Conservation (phyloP, 345 rosid species). For the Populus deltoides region DNA sequence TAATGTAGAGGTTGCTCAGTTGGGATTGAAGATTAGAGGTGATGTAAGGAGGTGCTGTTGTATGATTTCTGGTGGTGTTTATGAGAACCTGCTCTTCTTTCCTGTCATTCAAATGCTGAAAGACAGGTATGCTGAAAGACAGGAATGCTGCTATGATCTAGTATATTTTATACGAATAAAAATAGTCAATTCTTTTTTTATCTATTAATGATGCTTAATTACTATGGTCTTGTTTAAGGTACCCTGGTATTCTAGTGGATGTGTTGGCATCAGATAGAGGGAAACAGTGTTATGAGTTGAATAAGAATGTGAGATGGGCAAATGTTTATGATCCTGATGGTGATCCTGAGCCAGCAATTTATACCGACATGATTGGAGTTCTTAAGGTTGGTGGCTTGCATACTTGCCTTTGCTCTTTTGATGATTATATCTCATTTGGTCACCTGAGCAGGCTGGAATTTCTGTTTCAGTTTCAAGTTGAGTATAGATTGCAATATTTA, state of each 20-base stretch:
- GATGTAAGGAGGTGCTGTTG: conserved; percentile 93
- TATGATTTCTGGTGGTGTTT: conserved; percentile 80
- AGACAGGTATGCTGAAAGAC: conserved; percentile 49
- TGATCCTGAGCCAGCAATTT: conserved; percentile 81
- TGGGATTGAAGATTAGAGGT: conserved; percentile 79
- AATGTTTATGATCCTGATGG: conserved; percentile 79
- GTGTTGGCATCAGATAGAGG: conserved; percentile 72
- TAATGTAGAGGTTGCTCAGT: conserved; percentile 68
- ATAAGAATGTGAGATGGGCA: conserved; percentile 96
- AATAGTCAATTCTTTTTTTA: neutral
- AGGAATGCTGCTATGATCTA: neutral
- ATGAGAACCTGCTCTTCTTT: conserved; percentile 82
- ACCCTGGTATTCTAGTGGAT: conserved; percentile 90
- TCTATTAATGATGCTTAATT: neutral
- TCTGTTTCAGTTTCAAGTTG: neutral
- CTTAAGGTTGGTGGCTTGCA: conserved; percentile 53
- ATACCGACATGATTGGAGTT: conserved; percentile 74
- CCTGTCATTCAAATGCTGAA: conserved; percentile 80
- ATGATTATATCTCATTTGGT: neutral
- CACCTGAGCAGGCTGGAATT: neutral
- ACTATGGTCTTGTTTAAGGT: conserved; percentile 32
- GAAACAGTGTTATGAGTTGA: conserved; percentile 82
- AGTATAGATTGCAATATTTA: neutral
- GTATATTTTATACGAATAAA: neutral
- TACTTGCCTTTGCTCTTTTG: neutral